Evolutionary conservation across 495 filamentous ascomycete species (phyloP).

Genomic region (Hypoxylon rickii): DNA sequence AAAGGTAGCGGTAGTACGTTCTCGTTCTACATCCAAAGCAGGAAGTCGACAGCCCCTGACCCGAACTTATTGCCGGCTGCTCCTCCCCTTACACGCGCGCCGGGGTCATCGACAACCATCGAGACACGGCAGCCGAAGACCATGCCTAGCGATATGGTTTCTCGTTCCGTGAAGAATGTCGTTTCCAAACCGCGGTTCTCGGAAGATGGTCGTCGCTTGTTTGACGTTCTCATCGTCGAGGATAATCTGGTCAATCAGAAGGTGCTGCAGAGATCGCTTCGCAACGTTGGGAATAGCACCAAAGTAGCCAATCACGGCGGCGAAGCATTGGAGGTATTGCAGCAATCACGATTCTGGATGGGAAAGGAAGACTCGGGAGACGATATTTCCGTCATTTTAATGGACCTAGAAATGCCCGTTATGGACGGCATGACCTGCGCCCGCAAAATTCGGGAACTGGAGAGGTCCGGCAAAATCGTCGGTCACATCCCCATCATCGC

Average conservation of each 20-base stretch:
- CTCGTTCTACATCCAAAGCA: slow-evolving; percentile 71
- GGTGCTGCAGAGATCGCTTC: slow-evolving; percentile 72
- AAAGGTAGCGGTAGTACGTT: slow-evolving; percentile 79
- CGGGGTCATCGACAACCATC: slow-evolving; percentile 34
- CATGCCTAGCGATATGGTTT: not conserved
- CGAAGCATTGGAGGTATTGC: slow-evolving; percentile 65
- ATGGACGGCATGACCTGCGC: slow-evolving; percentile 85
- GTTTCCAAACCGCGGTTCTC: slow-evolving; percentile 32
- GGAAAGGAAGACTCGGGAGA: slow-evolving; percentile 40
- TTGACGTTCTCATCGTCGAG: slow-evolving; percentile 73
- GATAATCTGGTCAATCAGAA: slow-evolving; percentile 83
- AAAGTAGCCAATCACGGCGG: slow-evolving; percentile 78
- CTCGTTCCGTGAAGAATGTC: slow-evolving; percentile 6
- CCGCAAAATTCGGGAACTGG: slow-evolving; percentile 67
- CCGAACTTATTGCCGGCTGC: slow-evolving; percentile 20
- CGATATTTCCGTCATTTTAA: slow-evolving; percentile 69
- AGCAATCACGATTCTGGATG: slow-evolving; percentile 54
- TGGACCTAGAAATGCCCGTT: slow-evolving; percentile 88
- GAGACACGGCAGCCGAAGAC: slow-evolving; percentile 32
- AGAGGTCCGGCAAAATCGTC: slow-evolving; percentile 54
- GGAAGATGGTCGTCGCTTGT: slow-evolving; percentile 38
- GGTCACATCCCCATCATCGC: slow-evolving; percentile 76
- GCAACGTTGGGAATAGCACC: slow-evolving; percentile 68
- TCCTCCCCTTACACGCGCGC: slow-evolving; percentile 37
- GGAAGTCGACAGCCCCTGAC: slow-evolving; percentile 35